These are phyloP conservation scores for Exophiala alcalophila DNA, from an alignment of 2,329 filamentous ascomycete species.

Conservation along the genomic window DNA sequence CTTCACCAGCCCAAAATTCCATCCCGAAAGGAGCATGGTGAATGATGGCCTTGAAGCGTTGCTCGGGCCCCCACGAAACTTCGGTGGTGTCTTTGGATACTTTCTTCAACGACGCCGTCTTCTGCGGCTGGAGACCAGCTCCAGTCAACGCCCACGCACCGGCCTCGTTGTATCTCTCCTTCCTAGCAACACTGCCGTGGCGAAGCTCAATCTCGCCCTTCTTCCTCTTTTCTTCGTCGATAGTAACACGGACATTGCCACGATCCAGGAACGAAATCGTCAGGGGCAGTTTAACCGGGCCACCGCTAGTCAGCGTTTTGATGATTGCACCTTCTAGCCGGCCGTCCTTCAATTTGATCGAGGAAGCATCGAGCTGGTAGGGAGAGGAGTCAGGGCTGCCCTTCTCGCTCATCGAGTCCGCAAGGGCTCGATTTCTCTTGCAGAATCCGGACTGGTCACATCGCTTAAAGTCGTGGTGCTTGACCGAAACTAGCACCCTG, in stretches of 20 bases:
- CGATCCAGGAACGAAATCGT: constrained; percentile 86
- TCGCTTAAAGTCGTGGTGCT: constrained; percentile 96
- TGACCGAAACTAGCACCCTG: constrained; percentile 71
- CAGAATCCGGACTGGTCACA: constrained; percentile 96
- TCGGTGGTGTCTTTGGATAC: constrained; percentile 54
- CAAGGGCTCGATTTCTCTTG: constrained; percentile 86
- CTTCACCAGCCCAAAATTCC: constrained; percentile 80
- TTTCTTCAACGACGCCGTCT: constrained; percentile 66
- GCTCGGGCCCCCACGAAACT: constrained; percentile 73
- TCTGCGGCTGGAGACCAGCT: constrained; percentile 66
- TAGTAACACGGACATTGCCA: constrained; percentile 77
- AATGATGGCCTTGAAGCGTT: constrained; percentile 78
- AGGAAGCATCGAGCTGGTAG: constrained; percentile 70
- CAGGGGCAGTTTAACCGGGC: constrained; percentile 75
- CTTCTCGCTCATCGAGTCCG: constrained; percentile 67
- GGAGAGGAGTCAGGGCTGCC: constrained; percentile 72
- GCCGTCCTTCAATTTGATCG: constrained; percentile 73
- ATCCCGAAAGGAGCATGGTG: constrained; percentile 78
- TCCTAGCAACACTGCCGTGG: constrained; percentile 77
- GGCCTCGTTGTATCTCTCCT: constrained; percentile 92
- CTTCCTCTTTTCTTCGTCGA: constrained; percentile 88
- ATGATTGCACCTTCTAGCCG: constrained; percentile 76
- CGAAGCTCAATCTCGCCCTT: constrained; percentile 86
- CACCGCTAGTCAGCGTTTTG: constrained; percentile 68
- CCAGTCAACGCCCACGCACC: constrained; percentile 84